Evolutionary conservation across 1,139 yeast genomes (phyloP).

Genomic region (Candida glucosophila): DNA sequence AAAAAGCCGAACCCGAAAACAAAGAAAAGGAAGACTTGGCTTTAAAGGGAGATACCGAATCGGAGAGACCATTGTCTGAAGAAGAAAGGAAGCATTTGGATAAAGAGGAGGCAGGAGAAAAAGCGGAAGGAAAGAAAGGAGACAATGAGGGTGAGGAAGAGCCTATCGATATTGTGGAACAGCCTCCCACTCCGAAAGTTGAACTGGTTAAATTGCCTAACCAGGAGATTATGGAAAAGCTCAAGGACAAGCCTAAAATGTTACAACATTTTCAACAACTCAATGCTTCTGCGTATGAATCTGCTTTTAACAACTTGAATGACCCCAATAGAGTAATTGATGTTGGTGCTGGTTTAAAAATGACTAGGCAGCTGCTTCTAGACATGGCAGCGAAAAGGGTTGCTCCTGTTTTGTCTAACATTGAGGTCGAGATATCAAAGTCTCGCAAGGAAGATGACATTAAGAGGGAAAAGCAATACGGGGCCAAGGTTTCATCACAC

Average conservation of each 20-base stretch:
- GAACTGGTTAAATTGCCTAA: constrained; percentile 27
- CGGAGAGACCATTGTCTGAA: constrained; percentile 7
- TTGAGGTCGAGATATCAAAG: constrained; percentile 42
- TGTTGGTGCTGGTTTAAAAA: constrained; percentile 46
- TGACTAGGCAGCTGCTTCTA: constrained; percentile 48
- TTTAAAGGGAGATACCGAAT: constrained; percentile 5
- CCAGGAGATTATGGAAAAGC: constrained; percentile 31
- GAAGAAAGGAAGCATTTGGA: constrained; percentile 5
- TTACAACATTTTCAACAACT: constrained; percentile 40
- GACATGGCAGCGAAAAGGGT: constrained; percentile 51
- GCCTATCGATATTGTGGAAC: constrained; percentile 27
- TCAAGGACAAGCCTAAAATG: constrained; percentile 42
- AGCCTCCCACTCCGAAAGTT: constrained; percentile 25
- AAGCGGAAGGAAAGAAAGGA: constrained; percentile 5
- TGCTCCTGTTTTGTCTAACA: constrained; percentile 44
- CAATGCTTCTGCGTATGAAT: constrained; percentile 39
- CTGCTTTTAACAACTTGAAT: constrained; percentile 36
- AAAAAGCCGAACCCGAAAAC: too few relatives aligned
- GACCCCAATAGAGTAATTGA: constrained; percentile 44
- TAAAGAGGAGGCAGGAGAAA: too few relatives aligned
- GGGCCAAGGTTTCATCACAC: constrained; percentile 30
- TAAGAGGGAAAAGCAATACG: constrained; percentile 32
- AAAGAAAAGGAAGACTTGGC: too few relatives aligned
- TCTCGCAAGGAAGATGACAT: constrained; percentile 40
- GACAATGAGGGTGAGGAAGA: constrained; percentile 8